Conservation (phyloP, 305 asterid species). For the Fraxinus floribunda region DNA sequence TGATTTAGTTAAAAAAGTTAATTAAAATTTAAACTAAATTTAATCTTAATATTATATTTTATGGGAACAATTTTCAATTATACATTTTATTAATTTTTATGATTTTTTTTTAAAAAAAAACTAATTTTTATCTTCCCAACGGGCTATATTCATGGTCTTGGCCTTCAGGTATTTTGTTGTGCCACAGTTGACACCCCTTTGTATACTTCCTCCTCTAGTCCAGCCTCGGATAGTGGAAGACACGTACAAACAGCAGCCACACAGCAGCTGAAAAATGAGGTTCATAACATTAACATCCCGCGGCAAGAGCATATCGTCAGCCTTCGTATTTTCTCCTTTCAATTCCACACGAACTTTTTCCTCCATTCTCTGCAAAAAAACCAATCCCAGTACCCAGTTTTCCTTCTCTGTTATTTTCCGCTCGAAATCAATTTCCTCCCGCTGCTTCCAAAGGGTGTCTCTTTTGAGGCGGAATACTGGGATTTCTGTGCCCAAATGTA, state of each 20-base stretch:
- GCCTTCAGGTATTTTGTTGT: background rate
- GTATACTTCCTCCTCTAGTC: background rate
- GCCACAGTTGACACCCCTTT: background rate
- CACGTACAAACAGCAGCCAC: background rate
- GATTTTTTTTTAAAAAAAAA: too few relatives aligned
- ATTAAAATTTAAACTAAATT: too few relatives aligned
- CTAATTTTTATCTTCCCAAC: background rate
- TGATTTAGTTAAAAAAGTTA: too few relatives aligned
- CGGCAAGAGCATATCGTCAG: conserved; percentile 28
- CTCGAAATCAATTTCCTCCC: background rate
- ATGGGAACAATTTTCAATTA: too few relatives aligned
- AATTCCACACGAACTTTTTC: conserved; percentile 21
- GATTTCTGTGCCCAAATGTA: conserved; percentile 37
- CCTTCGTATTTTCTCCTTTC: conserved; percentile 20
- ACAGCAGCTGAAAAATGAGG: conserved; percentile 31
- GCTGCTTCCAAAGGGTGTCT: conserved; percentile 3
- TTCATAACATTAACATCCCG: conserved; percentile 34
- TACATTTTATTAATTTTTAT: too few relatives aligned
- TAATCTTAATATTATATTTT: too few relatives aligned
- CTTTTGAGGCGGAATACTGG: conserved; percentile 28
- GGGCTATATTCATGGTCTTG: background rate
- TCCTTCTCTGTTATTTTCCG: conserved; percentile 22
- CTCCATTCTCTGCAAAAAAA: conserved; percentile 29
- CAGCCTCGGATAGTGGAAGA: background rate
- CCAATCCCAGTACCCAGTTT: background rate